Conservation (phyloP, 176 grass and related monocot species). For the Phyllostachys edulis region DNA sequence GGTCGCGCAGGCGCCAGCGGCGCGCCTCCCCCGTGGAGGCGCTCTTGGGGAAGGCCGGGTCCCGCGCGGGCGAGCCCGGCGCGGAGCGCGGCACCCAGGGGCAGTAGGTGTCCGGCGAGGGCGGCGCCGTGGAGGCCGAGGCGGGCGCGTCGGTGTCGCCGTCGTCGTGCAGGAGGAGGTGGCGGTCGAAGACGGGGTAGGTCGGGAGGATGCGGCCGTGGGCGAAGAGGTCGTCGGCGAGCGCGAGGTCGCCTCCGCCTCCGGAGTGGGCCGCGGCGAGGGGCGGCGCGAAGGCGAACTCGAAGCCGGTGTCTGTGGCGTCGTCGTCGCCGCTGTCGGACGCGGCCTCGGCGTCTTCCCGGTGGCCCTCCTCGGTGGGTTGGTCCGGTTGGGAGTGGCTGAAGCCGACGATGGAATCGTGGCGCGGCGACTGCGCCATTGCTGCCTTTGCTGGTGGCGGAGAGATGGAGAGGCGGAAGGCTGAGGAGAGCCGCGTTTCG, state of each 20-base stretch:
- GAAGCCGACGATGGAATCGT: constrained; percentile 37
- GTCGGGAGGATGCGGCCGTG: constrained; percentile 57
- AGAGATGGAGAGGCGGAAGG: too few species aligned
- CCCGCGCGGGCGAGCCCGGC: constrained; percentile 29
- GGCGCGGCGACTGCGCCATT: constrained; percentile 14
- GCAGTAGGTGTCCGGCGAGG: constrained; percentile 49
- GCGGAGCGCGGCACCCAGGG: constrained; percentile 53
- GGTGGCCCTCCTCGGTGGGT: background rate
- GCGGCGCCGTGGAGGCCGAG: constrained; percentile 8
- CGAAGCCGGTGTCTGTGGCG: constrained; percentile 23
- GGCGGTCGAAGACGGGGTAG: constrained; percentile 56
- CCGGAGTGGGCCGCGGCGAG: background rate
- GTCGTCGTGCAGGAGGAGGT: background rate
- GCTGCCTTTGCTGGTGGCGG: background rate
- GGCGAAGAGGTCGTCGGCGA: constrained; percentile 71
- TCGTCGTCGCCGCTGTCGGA: background rate
- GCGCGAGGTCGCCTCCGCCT: background rate
- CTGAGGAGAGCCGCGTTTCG: too few species aligned
- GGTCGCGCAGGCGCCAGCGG: constrained; percentile 43
- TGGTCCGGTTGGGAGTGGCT: background rate
- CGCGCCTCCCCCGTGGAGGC: constrained; percentile 46
- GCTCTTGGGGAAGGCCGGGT: constrained; percentile 48
- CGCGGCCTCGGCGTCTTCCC: background rate
- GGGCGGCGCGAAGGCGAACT: constrained; percentile 61
- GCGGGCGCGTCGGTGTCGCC: background rate